Conservation (phyloP, 148 eudicot genomes). For the Nepenthes mirabilis region DNA sequence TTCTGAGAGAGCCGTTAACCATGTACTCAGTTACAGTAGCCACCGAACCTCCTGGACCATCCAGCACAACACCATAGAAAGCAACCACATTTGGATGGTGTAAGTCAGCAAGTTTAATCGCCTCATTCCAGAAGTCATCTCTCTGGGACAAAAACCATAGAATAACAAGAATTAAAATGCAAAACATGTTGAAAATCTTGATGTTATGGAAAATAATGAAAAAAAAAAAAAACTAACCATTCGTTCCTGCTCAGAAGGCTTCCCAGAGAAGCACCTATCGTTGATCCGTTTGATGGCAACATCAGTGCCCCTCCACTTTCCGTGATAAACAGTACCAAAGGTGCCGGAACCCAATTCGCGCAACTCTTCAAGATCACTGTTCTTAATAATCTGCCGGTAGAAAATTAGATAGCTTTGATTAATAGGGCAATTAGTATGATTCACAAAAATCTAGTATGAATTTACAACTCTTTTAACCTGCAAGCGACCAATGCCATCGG, state of each 20-base stretch:
- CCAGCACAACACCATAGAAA: slow-evolving; percentile 89
- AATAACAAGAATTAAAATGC: slow-evolving; percentile 4
- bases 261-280: slow-evolving; percentile 84
- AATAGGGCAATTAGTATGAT: background rate
- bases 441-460: background rate
- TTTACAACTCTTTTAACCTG: slow-evolving; percentile 43
- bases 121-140: slow-evolving; percentile 97
- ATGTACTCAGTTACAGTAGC: slow-evolving; percentile 98
- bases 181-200: background rate
- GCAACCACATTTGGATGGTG: slow-evolving; percentile 99
- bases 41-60: slow-evolving; percentile 89
- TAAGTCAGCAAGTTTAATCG: slow-evolving; percentile 80
- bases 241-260: slow-evolving; percentile 82
- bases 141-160: slow-evolving; percentile 26
- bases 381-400: slow-evolving; percentile 57
- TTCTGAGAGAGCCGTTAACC: slow-evolving; percentile 95
- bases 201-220: background rate
- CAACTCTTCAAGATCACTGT: slow-evolving; percentile 84
- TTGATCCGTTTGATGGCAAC: slow-evolving; percentile 92
- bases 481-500: slow-evolving; percentile 62
- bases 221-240: slow-evolving; percentile 38
- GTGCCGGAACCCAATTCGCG: slow-evolving; percentile 94
- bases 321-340: slow-evolving; percentile 94
- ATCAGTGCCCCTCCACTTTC: slow-evolving; percentile 97
- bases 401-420: background rate